Conservation (phyloP, 345 rosid genomes). For the Corchorus olitorius region DNA sequence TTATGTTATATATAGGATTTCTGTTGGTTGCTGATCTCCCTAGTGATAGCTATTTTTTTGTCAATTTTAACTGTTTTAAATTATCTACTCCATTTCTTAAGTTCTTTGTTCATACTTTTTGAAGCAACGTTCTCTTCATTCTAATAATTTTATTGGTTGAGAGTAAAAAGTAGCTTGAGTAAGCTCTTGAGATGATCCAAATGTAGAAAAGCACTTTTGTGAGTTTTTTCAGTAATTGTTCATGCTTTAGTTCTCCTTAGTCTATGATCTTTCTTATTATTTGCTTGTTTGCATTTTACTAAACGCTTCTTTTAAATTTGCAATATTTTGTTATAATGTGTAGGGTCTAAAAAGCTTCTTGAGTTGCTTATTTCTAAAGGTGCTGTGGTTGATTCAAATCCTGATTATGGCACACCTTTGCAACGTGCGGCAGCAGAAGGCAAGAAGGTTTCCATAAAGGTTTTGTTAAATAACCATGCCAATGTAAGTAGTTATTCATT, state of each 20-base stretch:
- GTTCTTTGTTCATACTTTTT: neutral
- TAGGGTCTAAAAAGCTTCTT: conserved; percentile 23
- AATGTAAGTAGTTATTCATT: conserved; percentile 16
- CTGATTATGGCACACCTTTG: conserved; percentile 24
- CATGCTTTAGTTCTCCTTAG: neutral
- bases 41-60: neutral
- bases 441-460: conserved; percentile 18
- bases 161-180: neutral
- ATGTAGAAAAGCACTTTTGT: neutral
- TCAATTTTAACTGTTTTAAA: neutral
- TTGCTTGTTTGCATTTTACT: neutral
- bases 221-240: neutral
- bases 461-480: conserved; percentile 27
- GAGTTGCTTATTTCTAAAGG: conserved; percentile 24
- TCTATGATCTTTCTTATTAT: neutral
- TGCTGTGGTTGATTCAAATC: conserved; percentile 25
- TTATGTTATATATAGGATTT: neutral
- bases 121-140: neutral
- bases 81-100: neutral
- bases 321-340: neutral
- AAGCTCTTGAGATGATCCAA: neutral
- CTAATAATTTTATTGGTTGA: neutral
- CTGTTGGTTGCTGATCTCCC: neutral
- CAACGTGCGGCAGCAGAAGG: conserved; percentile 16
- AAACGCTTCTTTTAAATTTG: neutral